These are phyloP conservation scores for Knoxdaviesia proteae DNA, from an alignment of 2,329 filamentous ascomycete species.

Conservation along the genomic window DNA sequence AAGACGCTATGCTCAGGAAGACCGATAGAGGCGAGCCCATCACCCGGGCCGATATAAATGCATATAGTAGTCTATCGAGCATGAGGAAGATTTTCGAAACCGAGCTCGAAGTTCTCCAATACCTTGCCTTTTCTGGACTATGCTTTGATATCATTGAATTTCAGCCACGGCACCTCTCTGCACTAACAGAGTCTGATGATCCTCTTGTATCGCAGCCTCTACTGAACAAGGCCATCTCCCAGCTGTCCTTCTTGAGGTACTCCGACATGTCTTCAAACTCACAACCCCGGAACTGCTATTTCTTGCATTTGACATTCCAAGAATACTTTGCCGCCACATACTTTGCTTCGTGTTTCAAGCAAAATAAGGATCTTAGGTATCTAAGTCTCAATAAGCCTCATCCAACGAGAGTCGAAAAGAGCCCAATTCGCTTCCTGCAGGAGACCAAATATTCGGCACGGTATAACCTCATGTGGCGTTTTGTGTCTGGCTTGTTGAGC, in stretches of 20 bases:
- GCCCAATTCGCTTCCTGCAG: constrained; percentile 10
- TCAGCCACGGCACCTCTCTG: constrained; percentile 7
- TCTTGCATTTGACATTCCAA: constrained; percentile 20
- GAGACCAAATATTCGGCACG: constrained; percentile 16
- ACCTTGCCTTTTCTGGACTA: constrained; percentile 16
- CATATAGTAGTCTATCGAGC: constrained; percentile 14
- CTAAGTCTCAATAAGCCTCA: constrained; percentile 2
- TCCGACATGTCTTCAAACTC: constrained; percentile 11
- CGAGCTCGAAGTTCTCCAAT: constrained; percentile 9
- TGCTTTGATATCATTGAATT: constrained; percentile 15
- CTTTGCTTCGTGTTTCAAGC: constrained; percentile 14
- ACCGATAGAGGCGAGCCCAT: constrained; percentile 12
- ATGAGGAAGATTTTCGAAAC: constrained; percentile 4
- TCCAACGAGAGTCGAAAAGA: neutral
- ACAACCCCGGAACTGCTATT: constrained; percentile 13
- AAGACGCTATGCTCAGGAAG: too few relatives aligned
- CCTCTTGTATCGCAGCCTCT: too few relatives aligned
- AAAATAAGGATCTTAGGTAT: constrained; percentile 5
- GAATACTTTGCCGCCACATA: constrained; percentile 20
- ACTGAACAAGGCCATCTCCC: constrained; percentile 6
- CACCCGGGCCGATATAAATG: too few relatives aligned
- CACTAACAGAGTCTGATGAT: too few relatives aligned
- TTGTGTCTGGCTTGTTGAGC: constrained; percentile 18
- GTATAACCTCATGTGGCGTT: constrained; percentile 21
- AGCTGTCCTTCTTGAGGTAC: constrained; percentile 18